Conservation (phyloP, 176 grass and related monocot species). For the Paspalum notatum region DNA sequence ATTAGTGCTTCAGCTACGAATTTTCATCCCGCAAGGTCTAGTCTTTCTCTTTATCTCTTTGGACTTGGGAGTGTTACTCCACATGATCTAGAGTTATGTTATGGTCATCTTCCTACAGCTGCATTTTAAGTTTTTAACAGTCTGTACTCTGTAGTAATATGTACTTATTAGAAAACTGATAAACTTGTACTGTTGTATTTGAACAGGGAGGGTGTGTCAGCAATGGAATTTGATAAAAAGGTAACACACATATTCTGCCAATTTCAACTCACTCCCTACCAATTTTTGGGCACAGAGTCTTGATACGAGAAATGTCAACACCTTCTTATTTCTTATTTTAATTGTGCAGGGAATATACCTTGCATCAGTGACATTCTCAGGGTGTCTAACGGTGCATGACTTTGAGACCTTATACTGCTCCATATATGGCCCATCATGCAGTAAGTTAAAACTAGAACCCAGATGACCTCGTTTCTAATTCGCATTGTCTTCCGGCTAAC, state of each 20-base stretch:
- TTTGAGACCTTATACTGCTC: constrained; percentile 90
- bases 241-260: constrained; percentile 42
- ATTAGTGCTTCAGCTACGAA: constrained; percentile 37
- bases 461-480: background rate
- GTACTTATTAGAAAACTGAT: constrained; percentile 7
- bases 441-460: constrained; percentile 59
- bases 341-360: constrained; percentile 85
- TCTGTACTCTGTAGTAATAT: constrained; percentile 10
- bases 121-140: constrained; percentile 7
- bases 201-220: constrained; percentile 71
- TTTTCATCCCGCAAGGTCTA: constrained; percentile 49
- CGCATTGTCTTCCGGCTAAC: background rate
- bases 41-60: constrained; percentile 25
- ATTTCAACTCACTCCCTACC: background rate
- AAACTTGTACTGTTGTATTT: constrained; percentile 42
- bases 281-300: constrained; percentile 11
- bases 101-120: constrained; percentile 5
- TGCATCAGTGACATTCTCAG: constrained; percentile 84
- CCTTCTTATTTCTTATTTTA: constrained; percentile 41
- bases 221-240: constrained; percentile 90
- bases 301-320: constrained; percentile 24
- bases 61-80: background rate
- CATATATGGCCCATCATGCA: constrained; percentile 52
- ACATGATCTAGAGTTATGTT: constrained; percentile 2
- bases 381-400: constrained; percentile 93